Evolutionary conservation across 352 stramenopile species (phyloP).

Genomic region (Phytophthora podocarpi): DNA sequence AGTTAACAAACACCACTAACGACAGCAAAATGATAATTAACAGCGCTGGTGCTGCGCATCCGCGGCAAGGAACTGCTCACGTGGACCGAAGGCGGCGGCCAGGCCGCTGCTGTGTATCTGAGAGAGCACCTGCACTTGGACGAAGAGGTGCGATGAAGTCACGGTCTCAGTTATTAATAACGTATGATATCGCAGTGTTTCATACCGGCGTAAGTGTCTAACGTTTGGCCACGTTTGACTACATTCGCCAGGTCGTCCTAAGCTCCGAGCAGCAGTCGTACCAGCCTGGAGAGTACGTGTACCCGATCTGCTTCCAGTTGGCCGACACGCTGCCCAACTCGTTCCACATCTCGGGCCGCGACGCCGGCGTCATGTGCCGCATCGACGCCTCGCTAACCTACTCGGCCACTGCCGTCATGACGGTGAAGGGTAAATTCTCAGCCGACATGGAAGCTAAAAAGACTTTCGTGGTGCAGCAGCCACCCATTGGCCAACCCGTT

Average conservation of each 20-base stretch:
- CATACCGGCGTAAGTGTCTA: neutral
- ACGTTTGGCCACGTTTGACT: too few relatives aligned
- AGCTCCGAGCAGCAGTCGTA: constrained; percentile 51
- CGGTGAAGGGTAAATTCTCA: constrained; percentile 68
- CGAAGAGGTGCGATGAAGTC: constrained; percentile 32
- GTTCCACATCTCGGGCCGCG: constrained; percentile 37
- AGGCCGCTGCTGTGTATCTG: constrained; percentile 33
- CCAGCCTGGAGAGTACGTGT: constrained; percentile 75
- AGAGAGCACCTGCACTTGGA: constrained; percentile 33
- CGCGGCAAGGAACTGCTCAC: constrained; percentile 37
- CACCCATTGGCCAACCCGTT: constrained; percentile 27
- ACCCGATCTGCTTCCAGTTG: constrained; percentile 63
- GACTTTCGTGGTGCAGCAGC: constrained; percentile 31
- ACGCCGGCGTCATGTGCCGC: constrained; percentile 31
- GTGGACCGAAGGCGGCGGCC: constrained; percentile 41
- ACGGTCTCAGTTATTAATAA: neutral
- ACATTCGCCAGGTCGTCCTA: constrained; percentile 40
- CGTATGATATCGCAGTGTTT: too few relatives aligned
- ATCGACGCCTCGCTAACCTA: constrained; percentile 77
- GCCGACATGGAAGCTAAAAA: constrained; percentile 61
- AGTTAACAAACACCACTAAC: neutral
- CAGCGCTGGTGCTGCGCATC: constrained; percentile 35
- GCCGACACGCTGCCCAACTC: constrained; percentile 51
- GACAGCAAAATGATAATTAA: too few relatives aligned
- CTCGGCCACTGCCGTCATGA: constrained; percentile 62